Evolutionary conservation across 306 rosid species (phyloP).

Genomic region (Potentilla sterilis): DNA sequence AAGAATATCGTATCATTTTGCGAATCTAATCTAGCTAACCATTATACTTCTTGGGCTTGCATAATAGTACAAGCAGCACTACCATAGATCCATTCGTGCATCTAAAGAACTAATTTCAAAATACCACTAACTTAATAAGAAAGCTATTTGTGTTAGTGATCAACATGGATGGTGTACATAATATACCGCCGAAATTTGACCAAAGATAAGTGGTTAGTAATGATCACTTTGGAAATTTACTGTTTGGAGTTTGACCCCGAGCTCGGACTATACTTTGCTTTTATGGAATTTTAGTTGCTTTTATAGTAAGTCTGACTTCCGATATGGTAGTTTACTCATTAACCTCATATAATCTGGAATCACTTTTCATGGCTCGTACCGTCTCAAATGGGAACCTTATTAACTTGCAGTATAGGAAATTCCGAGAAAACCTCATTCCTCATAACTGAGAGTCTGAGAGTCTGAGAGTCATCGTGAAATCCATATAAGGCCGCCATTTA

Average conservation of each 20-base stretch:
- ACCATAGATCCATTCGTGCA: constrained; percentile 6
- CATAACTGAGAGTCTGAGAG: too few species aligned
- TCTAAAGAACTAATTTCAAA: neutral
- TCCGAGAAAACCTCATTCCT: too few species aligned
- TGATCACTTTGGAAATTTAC: neutral
- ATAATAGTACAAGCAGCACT: constrained; percentile 2
- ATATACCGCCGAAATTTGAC: constrained; percentile 12
- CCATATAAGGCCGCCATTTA: too few species aligned
- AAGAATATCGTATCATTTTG: neutral
- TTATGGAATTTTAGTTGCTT: neutral
- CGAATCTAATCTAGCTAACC: neutral
- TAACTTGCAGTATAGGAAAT: too few species aligned
- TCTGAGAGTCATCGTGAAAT: too few species aligned
- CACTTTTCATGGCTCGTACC: neutral
- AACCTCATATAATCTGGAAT: neutral
- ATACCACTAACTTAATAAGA: neutral
- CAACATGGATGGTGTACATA: constrained; percentile 8
- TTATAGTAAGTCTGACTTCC: neutral
- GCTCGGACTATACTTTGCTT: too few species aligned
- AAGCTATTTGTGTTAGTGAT: constrained; percentile 1
- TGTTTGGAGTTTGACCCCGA: neutral
- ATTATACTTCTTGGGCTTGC: constrained; percentile 7
- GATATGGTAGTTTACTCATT: neutral
- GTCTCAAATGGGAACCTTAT: too few species aligned
- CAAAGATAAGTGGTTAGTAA: neutral